phyloP scores from a whole-genome alignment of 306 rosid genomes.

The Elaeagnus macrophylla region DNA sequence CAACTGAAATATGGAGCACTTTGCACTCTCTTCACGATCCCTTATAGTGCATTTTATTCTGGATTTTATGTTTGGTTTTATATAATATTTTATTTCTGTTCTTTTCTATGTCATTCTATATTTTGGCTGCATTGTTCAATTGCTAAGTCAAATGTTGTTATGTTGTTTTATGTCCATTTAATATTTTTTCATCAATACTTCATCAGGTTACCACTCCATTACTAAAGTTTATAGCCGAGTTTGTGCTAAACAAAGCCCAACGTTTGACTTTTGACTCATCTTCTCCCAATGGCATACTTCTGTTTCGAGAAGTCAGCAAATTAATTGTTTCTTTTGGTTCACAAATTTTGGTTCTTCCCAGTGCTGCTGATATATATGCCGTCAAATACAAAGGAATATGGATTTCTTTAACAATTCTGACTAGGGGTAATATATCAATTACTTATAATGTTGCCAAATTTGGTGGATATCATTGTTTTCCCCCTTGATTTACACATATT shows the following conservation, averaged over 20 bases:
- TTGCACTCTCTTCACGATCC: no score
- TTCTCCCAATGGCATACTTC: constrained; percentile 98
- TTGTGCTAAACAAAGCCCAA: constrained; percentile 92
- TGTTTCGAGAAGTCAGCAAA: constrained; percentile 97
- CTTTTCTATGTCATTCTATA: not conserved
- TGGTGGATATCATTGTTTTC: no score
- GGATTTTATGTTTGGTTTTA: not conserved
- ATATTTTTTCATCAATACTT: not conserved
- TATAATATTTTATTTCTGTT: not conserved
- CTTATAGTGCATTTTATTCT: no score
- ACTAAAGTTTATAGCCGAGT: constrained; percentile 94
- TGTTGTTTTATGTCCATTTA: constrained; percentile 1
- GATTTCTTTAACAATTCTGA: constrained; percentile 72
- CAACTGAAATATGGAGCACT: no score
- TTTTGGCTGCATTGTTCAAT: constrained; percentile 3
- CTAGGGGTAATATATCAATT: constrained; percentile 44
- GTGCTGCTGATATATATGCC: constrained; percentile 72
- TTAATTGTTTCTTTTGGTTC: constrained; percentile 91
- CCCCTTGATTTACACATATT: no score
- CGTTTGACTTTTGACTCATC: constrained; percentile 97
- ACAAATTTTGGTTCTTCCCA: constrained; percentile 81
- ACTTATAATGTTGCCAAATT: no score
- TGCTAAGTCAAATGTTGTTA: not conserved
- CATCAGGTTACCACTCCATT: constrained; percentile 92
- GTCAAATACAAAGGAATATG: constrained; percentile 96